These are phyloP conservation scores for Plasmodium knowlesi DNA, from an alignment of 169 alveolate species.

Conservation along the genomic window DNA sequence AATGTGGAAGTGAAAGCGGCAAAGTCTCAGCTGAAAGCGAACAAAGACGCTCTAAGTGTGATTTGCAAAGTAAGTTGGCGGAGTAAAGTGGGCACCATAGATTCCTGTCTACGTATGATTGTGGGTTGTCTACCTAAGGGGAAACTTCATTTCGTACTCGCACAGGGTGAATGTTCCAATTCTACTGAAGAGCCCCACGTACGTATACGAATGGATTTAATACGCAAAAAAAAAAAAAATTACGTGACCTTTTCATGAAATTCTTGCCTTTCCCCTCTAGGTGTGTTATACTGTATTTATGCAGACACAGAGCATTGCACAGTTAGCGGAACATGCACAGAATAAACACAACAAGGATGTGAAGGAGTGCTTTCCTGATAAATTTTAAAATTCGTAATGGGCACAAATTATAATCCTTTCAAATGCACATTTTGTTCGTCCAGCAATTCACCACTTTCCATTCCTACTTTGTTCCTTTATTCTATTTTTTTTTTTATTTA, in stretches of 20 bases:
- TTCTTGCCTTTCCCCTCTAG: slow-evolving; percentile 4
- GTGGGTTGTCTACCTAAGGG: background rate
- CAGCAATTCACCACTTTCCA: background rate
- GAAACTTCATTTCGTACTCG: background rate
- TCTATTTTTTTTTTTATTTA: background rate
- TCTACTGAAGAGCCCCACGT: background rate
- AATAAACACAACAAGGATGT: slow-evolving; percentile 73
- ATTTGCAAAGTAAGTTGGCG: slow-evolving; percentile 53
- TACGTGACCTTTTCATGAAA: background rate
- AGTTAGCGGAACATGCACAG: slow-evolving; percentile 74
- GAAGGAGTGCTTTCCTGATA: slow-evolving; percentile 75
- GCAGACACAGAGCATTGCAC: slow-evolving; percentile 76
- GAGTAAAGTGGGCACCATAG: background rate
- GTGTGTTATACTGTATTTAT: slow-evolving; percentile 75
- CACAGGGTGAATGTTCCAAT: background rate
- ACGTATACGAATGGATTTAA: background rate
- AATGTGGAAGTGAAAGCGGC: slow-evolving; percentile 75
- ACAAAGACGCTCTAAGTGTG: slow-evolving; percentile 68
- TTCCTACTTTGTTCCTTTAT: background rate
- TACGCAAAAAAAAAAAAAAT: background rate
- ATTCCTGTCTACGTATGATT: background rate
- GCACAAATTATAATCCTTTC: background rate
- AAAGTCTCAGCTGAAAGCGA: slow-evolving; percentile 71
- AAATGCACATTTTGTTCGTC: background rate
- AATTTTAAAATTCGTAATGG: slow-evolving; percentile 29